A percentile compares a stretch with the other conserved stretches of the same genome.
Conservation (phyloP, 1,284 basidiomycete species). For the Apiotrichum sp. region DNA sequence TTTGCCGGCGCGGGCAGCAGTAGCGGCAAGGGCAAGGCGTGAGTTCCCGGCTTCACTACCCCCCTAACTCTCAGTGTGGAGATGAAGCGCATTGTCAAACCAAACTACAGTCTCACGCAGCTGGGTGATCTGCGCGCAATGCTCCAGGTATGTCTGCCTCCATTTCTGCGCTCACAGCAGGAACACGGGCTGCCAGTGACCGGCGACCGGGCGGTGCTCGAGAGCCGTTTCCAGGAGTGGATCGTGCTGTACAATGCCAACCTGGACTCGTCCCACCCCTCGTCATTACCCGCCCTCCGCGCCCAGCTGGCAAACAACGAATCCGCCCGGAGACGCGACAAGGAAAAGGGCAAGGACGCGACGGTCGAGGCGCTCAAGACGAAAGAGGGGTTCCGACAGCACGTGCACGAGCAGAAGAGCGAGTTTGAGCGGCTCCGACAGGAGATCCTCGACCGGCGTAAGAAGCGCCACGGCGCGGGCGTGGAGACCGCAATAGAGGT, state of each 20-base stretch:
- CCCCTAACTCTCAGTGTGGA: conserved; percentile 18
- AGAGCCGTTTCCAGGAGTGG: conserved; percentile 41
- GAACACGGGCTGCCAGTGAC: conserved; percentile 34
- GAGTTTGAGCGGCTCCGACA: conserved; percentile 39
- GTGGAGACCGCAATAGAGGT: conserved; percentile 38
- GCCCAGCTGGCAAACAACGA: conserved; percentile 34
- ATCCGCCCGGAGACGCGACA: conserved; percentile 29
- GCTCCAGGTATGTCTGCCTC: conserved; percentile 21
- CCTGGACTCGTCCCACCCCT: conserved; percentile 42
- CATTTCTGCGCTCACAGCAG: conserved; percentile 9
- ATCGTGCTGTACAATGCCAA: conserved; percentile 45
- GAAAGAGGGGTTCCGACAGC: conserved; percentile 30
- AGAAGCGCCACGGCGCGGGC: conserved; percentile 13
- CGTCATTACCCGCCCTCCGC: conserved; percentile 34
- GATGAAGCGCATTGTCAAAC: conserved; percentile 41
- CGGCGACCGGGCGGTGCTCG: conserved; percentile 36
- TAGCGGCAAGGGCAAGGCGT: conserved; percentile 17
- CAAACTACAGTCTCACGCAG: conserved; percentile 40
- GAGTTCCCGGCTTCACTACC: conserved; percentile 8
- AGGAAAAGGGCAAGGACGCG: conserved; percentile 37
- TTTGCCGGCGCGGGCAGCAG: conserved; percentile 33
- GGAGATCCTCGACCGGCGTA: conserved; percentile 37
- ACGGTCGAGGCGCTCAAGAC: conserved; percentile 28
- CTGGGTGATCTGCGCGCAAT: conserved; percentile 35
- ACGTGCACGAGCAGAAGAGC: conserved; percentile 32